These are phyloP conservation scores for Histomonas meleagridis DNA, from an alignment of 208 protist species.

Conservation along the genomic window DNA sequence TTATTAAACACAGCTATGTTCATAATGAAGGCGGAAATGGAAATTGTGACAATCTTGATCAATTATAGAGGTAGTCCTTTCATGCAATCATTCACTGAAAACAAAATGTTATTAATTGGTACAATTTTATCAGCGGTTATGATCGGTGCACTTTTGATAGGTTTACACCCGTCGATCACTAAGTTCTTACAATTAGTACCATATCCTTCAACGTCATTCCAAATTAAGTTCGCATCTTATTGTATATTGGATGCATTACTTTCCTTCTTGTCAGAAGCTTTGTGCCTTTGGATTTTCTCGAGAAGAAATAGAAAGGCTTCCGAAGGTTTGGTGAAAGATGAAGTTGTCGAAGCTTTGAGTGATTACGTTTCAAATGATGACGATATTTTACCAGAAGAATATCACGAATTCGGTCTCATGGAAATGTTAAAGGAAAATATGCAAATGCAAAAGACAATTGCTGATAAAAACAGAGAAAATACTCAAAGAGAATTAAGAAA, in stretches of 20 bases:
- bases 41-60: background rate
- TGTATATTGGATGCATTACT: background rate
- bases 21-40: background rate
- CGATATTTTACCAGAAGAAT: background rate
- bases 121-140: background rate
- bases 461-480: background rate
- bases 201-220: background rate
- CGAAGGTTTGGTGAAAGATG: background rate
- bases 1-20: background rate
- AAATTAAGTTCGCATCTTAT: background rate
- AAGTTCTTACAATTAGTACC: background rate
- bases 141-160: background rate
- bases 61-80: background rate
- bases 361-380: background rate
- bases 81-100: constrained; percentile 13
- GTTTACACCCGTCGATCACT: background rate
- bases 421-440: background rate
- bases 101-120: background rate
- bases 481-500: background rate
- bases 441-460: background rate
- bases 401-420: background rate
- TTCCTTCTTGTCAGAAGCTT: background rate
- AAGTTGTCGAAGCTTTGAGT: background rate
- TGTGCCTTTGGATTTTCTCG: background rate
- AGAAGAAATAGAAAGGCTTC: background rate